Evolutionary conservation across 2,329 filamentous ascomycete genomes (phyloP), one percentile per base, ranked within the genome.

Genomic region (Exophiala sp.): DNA sequence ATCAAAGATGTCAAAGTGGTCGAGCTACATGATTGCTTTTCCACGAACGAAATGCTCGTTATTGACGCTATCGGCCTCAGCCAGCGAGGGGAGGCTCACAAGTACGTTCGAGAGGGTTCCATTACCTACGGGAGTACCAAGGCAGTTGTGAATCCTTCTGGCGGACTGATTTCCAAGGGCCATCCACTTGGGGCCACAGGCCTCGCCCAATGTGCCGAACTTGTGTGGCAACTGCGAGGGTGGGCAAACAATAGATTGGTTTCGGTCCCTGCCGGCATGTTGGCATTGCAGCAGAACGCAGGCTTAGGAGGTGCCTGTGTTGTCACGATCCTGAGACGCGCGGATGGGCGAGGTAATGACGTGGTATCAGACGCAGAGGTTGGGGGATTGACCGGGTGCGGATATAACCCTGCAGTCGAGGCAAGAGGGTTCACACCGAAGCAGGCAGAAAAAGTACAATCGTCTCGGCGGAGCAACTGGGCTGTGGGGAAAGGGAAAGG

Each of bases 21-120:
- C 66, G 92, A 97, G 75, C 78, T 97, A 57, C 92, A 97, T 73
- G 92, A 97, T 75, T 97, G 92, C 76, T 97, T 97, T 80, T 89
- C 85, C n/a, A 85, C 91, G 14, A 96, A 96, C 70, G 89, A 96
- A 77, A 88, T 96, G 87, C 80, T 94, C 45, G 85, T 84, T 1
- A 84, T 97, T 42, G 91, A 97, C 68, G 89, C 88, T 0, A 79
- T 97, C 1, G 91, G 90, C 1, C 80, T 97, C 8, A 81, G 79
- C 33, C 84, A 84, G 53, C 82, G 79, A 8, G 92, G 92, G 8
- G 91, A 89, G 71, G 92, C 92, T 0, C 91, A 96, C 69, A 89
- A 96, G 72, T 84, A 96, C 72, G 89, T 96, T 20, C 84, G 90
- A 33, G 74, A 73, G 8, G 91, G 91, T 20, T 89, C 91, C 65